Evolutionary conservation across 148 eudicot genomes (phyloP), one percentile per base, ranked within the genome.

Genomic region (Pharnaceum exiguum): DNA sequence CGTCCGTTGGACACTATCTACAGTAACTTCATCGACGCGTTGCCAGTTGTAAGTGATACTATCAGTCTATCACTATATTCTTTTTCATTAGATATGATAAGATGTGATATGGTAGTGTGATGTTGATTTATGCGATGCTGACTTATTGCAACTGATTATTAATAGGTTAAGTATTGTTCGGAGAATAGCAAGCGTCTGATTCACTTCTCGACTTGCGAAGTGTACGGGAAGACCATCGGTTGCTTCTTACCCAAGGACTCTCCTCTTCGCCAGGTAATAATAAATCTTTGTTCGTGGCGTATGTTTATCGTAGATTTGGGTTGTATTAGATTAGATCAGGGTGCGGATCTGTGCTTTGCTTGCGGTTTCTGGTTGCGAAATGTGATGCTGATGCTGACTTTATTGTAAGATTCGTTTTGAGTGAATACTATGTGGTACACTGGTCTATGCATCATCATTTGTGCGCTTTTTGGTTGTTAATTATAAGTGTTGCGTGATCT

Each of bases 21-120:
- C 91, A 89, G 99, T 83, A 93, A 93, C 55, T 93, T 93, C 89
- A 85, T 88, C 36, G 99, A 93, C 83, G 99, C 96, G 28, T 84
- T 93, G 33, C 99, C 99, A 46, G 96, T 93, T 96, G 99, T 93
- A 86, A 53, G 83, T 15, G 59, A 28, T 51, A 22, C 27, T 26
- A 15, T 39, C 24, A 30, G 25, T 27, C 1, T 46, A 46, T 22
- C 3, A 5, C 16, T 7, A 22, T 19, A 3, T 26, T 36, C 26
- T 9, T 7, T 5, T 60, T 22, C 10, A 38, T 1, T 7, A 25
- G 59, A 48, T 5, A 27, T 43, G 39, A 53, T 62, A 44, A 1
- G 11, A 36, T 46, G 27, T 60, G 69, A 63, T 57, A 57, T 75
- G 50, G 40, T 71, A 56, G 45, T 63, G 32, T 54, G 40, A 56